A percentile compares a stretch with the other conserved stretches of the same genome.
Conservation (phyloP, 2,329 filamentous ascomycete species). For the Sporothrix phasma region DNA sequence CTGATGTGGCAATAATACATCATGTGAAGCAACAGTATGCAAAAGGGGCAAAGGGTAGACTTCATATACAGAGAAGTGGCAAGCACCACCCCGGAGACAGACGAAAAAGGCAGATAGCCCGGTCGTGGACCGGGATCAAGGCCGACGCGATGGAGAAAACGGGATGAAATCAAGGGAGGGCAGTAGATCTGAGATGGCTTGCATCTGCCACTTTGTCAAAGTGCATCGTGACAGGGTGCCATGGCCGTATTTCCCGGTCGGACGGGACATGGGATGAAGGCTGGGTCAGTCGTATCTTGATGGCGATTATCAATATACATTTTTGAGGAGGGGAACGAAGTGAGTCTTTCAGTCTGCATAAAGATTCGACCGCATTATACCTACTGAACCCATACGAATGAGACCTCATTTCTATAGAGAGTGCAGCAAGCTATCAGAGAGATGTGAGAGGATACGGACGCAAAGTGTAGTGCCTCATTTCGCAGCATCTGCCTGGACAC, state of each 20-base stretch:
- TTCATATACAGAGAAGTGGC: neutral
- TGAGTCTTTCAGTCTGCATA: no score
- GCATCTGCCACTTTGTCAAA: constrained; percentile 4
- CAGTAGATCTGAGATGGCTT: neutral
- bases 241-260: no score
- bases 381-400: no score
- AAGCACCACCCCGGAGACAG: neutral
- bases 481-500: no score
- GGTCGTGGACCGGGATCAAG: neutral
- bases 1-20: neutral
- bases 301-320: neutral
- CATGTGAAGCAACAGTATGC: neutral
- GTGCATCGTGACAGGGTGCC: neutral
- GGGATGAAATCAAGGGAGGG: neutral
- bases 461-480: neutral
- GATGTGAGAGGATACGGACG: neutral
- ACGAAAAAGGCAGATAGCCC: neutral
- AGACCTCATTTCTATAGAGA: no score
- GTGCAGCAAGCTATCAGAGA: no score
- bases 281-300: neutral
- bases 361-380: no score
- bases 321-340: no score
- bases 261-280: neutral
- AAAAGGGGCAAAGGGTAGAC: neutral
- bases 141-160: neutral